Evolutionary conservation across 805 yeast species (phyloP), one percentile per base, ranked within the genome.

Genomic region (Wickerhamiella bombiphila): DNA sequence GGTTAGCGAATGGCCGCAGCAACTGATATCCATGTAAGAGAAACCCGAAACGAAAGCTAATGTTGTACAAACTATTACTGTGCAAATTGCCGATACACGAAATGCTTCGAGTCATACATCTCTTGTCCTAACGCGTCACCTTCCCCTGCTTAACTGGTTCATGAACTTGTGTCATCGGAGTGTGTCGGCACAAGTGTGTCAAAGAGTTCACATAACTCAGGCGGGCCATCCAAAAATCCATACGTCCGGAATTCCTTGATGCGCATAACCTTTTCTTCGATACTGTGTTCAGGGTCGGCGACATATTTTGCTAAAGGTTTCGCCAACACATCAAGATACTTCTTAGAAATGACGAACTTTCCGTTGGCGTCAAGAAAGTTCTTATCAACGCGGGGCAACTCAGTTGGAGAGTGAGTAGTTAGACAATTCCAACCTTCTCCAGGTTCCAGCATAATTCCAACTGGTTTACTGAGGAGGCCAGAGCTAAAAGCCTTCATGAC

Each of bases 351-450:
- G 11, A 48, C 42, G 34, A 52, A 49, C 37, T 43, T 46, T 31
- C 45, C 50, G 22, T 44, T 45, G 5, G 36, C 39, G 19, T 43
- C 39, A 24, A 44, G 43, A 18, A 43, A 14, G 15, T 46, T 32
- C 8, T 28, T 20, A 14, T 35, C 48, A 3, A 41, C 50, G 32
- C 39, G 34, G 35, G 26, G 18, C 19, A 16, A 42, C 16, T 3
- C 9, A 5, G 16, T 19, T 16, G 36, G 29, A 26, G n/a, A 17
- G 21, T 24, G 15, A 3, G 26, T 22, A 7, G 34, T 33, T 37
- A 46, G 42, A 4, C 25, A 53, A 34, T 54, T 54, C 53, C 53
- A 88, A 21, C 97, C 97, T 63, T 88, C 97, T 38, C 88, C 94
- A 8, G 61, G 59, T n/a, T 69, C 69, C 44, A 88, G 69, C 11